These are phyloP conservation scores for Entomophthora muscae DNA, from an alignment of 371 early-diverging fungal species.

Conservation along the genomic window DNA sequence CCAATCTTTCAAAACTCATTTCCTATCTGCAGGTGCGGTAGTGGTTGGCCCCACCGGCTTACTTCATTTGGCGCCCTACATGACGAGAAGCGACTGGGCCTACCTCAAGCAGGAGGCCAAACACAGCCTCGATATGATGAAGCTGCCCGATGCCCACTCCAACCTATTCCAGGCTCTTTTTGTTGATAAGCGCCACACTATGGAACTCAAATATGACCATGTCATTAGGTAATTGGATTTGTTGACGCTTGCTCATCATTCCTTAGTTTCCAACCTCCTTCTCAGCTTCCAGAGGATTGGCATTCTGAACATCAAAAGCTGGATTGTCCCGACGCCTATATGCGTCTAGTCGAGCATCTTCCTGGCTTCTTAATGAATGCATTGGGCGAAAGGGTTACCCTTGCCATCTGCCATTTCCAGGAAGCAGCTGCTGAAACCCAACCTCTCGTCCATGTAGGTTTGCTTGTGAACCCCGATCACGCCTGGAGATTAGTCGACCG, in stretches of 20 bases:
- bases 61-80: neutral
- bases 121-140: neutral
- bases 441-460: conserved; percentile 30
- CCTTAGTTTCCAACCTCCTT: neutral
- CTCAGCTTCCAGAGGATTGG: neutral
- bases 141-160: neutral
- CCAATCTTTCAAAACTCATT: neutral
- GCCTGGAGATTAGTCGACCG: conserved; percentile 50
- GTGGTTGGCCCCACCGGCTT: neutral
- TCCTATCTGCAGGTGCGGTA: neutral
- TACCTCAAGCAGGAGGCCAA: neutral
- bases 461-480: conserved; percentile 47
- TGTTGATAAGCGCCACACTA: neutral
- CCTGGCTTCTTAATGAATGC: conserved; percentile 34
- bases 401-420: conserved; percentile 28
- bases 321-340: neutral
- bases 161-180: neutral
- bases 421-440: conserved; percentile 10
- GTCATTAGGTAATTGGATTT: neutral
- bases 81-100: neutral
- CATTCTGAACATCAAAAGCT: neutral
- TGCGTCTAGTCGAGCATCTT: conserved; percentile 26
- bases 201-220: neutral
- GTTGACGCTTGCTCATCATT: no score
- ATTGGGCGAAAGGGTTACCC: conserved; percentile 41